Base-by-base conservation (phyloP, 2,329 filamentous ascomycete genomes). In the Colletotrichum kahawae region DNA sequence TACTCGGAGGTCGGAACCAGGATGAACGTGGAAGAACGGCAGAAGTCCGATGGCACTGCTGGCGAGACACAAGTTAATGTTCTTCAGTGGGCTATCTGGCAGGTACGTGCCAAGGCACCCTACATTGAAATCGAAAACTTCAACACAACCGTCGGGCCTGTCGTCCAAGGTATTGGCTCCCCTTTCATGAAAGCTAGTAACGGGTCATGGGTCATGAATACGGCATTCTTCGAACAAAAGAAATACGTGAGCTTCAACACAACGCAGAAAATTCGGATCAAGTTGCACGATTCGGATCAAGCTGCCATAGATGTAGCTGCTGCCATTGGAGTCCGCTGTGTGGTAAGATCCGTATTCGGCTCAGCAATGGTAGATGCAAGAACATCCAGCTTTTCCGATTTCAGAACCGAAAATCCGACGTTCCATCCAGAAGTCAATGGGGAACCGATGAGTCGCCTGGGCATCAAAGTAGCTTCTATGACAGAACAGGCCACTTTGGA, bases 121-220 rank as follows among this genome's bases (percentile, higher is more conserved):
- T n/a, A n/a, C n/a, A n/a, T n/a, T n/a, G n/a, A n/a, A n/a, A n/a
- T n/a, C n/a, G n/a, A n/a, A 13, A 48, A 27, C 33, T 75, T 74
- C 63, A 71, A 71, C 56, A 57, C 1, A n/a, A 69, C 48, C 9
- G 4, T 74, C 18, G 67, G 43, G 10, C 2, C 60, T 4, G 27
- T 18, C 21, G 34, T 77, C 43, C 60, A 63, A 8, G 73, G 70
- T 7, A 21, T 76, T 21, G 51, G 33, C 4, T 36, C 14, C 43
- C 76, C 73, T 5, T 67, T 75, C 51, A 60, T 71, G 24, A 36
- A 57, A 13, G 29, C 24, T 7, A 56, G 56, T 7, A 71, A 77
- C 21, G 67, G 54, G 2, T 70, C 56, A 4, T 70, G 51, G 27
- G 8, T 59, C 5, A 27, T 12, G 0, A 76, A 76, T 54, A 56